phyloP scores from a whole-genome alignment of 2,329 filamentous ascomycete species.

The Sclerotiophoma versabilis region DNA sequence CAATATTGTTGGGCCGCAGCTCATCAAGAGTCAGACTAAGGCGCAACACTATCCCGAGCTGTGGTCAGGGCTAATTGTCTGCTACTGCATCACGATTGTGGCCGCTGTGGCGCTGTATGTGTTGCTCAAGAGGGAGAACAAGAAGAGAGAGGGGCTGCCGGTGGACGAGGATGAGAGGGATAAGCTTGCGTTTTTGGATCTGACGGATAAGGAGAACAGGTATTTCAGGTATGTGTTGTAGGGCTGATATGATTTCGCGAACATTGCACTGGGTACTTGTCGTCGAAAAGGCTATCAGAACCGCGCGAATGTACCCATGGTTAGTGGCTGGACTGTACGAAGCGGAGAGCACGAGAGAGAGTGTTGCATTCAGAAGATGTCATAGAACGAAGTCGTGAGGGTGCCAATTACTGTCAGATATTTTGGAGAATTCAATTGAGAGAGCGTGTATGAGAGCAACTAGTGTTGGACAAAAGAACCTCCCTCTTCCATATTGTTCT shows the following conservation, averaged over 20 bases:
- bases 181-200: constrained; percentile 53
- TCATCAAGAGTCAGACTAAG: constrained; percentile 72
- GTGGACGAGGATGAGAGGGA: constrained; percentile 67
- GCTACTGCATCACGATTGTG: constrained; percentile 68
- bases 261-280: too few species aligned
- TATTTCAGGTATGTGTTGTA: constrained; percentile 62
- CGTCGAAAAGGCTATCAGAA: too few species aligned
- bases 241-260: not conserved
- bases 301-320: too few species aligned
- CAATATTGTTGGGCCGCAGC: constrained; percentile 77
- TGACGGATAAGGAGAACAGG: constrained; percentile 66
- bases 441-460: too few species aligned
- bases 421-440: not conserved
- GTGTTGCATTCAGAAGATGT: not conserved
- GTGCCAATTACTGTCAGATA: too few species aligned
- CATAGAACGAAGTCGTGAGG: not conserved
- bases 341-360: not conserved
- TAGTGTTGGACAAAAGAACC: too few species aligned
- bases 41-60: constrained; percentile 72
- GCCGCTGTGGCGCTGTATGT: constrained; percentile 64
- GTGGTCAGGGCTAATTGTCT: constrained; percentile 73
- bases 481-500: too few species aligned
- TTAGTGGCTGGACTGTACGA: too few species aligned
- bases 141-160: constrained; percentile 59
- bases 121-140: constrained; percentile 58